phyloP scores from a whole-genome alignment of 2,329 filamentous ascomycete genomes.

The Sclerotinia glacialis region DNA sequence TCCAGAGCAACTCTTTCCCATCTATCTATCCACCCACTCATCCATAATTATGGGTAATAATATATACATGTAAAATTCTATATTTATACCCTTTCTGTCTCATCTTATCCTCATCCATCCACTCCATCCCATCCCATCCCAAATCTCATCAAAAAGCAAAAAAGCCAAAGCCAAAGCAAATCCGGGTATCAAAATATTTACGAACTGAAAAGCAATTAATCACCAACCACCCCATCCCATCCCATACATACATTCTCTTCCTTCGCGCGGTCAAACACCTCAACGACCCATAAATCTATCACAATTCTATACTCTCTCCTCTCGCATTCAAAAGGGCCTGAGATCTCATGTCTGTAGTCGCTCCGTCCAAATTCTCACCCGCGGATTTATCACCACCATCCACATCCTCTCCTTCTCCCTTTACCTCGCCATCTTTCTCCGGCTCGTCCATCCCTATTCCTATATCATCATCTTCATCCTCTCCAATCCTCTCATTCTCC shows the following conservation, averaged over 20 bases:
- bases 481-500: too few relatives aligned
- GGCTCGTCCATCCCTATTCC: not conserved
- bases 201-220: not conserved
- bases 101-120: not conserved
- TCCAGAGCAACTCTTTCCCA: not conserved
- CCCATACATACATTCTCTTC: not conserved
- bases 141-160: not conserved
- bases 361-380: not conserved
- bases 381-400: not conserved
- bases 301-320: not conserved
- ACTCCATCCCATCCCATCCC: not conserved
- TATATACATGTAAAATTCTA: not conserved
- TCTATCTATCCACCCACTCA: too few relatives aligned
- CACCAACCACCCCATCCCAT: not conserved
- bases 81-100: not conserved
- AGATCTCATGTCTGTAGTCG: not conserved
- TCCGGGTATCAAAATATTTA: constrained; percentile 9
- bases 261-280: too few relatives aligned
- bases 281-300: not conserved
- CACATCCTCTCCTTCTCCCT: not conserved
- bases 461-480: not conserved
- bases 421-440: not conserved
- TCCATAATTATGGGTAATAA: not conserved
- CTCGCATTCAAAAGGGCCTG: not conserved
- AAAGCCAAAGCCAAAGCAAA: not conserved